Percentiles rank a stretch among this genome's conserved stretches.
Evolutionary conservation across 2,329 filamentous ascomycete species (phyloP).

Genomic region (Thelonectria olida): DNA sequence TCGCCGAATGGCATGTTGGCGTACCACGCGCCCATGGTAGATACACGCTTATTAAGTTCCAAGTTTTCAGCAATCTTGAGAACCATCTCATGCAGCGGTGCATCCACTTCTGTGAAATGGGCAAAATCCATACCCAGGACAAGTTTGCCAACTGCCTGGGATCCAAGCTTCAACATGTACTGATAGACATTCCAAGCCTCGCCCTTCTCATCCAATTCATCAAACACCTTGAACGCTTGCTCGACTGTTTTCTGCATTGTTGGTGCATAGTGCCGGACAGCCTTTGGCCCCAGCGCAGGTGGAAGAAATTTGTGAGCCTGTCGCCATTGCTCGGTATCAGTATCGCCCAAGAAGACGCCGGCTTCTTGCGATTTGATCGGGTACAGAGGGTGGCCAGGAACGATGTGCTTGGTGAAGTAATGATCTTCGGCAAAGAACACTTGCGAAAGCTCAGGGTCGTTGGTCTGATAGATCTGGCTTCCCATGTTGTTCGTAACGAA

Average conservation of each 20-base stretch:
- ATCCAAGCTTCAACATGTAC: conserved; percentile 60
- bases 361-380: conserved; percentile 53
- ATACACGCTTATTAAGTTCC: conserved; percentile 67
- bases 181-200: conserved; percentile 60
- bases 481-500: conserved; percentile 64
- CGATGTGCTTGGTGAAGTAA: conserved; percentile 63
- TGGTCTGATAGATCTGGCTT: conserved; percentile 58
- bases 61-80: conserved; percentile 59
- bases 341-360: conserved; percentile 59
- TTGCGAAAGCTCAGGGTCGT: conserved; percentile 56
- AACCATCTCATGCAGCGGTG: conserved; percentile 62
- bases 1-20: conserved; percentile 66
- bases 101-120: conserved; percentile 54
- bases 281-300: conserved; percentile 66
- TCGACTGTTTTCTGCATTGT: conserved; percentile 66
- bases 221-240: conserved; percentile 59
- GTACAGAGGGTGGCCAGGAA: conserved; percentile 57
- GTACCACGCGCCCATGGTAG: conserved; percentile 65
- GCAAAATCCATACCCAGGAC: conserved; percentile 56
- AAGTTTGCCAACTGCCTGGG: conserved; percentile 55
- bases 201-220: conserved; percentile 58
- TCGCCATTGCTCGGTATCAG: conserved; percentile 59
- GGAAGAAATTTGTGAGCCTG: conserved; percentile 70
- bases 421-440: conserved; percentile 59
- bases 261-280: conserved; percentile 68